Evolutionary conservation across 768 basidiomycete species (phyloP).

Genomic region (Clitopilus hobsonii): DNA sequence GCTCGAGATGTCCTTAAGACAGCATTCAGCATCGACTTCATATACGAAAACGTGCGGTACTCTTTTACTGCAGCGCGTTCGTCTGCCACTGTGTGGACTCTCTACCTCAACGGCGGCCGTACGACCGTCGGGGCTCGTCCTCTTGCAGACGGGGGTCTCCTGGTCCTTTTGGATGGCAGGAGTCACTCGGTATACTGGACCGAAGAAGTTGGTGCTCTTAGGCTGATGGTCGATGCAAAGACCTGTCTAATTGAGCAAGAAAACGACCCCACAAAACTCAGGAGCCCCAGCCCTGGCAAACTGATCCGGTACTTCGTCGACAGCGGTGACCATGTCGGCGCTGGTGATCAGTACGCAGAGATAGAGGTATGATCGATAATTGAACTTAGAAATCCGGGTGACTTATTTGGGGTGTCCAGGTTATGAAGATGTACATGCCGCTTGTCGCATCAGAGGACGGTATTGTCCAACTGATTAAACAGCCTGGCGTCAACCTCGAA

Average conservation of each 20-base stretch:
- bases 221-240: constrained; percentile 94
- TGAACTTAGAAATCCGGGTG: constrained; percentile 2
- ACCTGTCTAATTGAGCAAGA: constrained; percentile 99
- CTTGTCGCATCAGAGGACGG: constrained; percentile 93
- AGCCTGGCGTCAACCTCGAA: constrained; percentile 94
- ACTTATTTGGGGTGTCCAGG: constrained; percentile 35
- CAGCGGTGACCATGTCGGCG: constrained; percentile 94
- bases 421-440: constrained; percentile 99
- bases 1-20: constrained; percentile 93
- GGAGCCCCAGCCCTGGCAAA: constrained; percentile 96
- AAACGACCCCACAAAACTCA: constrained; percentile 96
- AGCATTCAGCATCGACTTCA: constrained; percentile 95
- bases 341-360: constrained; percentile 96
- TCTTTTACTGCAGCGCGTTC: constrained; percentile 94
- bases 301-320: constrained; percentile 93
- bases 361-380: constrained; percentile 76
- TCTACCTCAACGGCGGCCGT: constrained; percentile 93
- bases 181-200: constrained; percentile 98
- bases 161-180: constrained; percentile 87
- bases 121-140: constrained; percentile 90
- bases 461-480: constrained; percentile 92
- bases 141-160: constrained; percentile 90
- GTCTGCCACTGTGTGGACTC: constrained; percentile 83
- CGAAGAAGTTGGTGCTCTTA: constrained; percentile 92
- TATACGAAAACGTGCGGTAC: constrained; percentile 93